Conservation (phyloP, 2,329 filamentous ascomycete species). For the Ilyonectria robusta region DNA sequence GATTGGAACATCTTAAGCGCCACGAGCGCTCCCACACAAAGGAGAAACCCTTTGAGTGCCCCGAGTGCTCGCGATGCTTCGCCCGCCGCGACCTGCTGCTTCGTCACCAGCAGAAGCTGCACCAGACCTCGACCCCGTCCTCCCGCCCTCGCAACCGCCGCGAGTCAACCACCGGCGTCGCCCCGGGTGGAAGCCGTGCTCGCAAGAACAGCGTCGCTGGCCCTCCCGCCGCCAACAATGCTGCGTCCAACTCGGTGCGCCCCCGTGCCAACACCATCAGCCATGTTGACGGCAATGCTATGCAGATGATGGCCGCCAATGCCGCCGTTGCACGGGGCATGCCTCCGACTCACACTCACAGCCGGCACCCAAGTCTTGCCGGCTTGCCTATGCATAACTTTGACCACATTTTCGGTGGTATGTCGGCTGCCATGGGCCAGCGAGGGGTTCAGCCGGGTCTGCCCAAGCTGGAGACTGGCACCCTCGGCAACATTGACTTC, state of each 20-base stretch:
- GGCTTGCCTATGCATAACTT: constrained; percentile 73
- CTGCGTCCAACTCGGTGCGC: constrained; percentile 75
- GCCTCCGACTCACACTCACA: constrained; percentile 73
- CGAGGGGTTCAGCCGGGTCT: constrained; percentile 78
- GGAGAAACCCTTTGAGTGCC: constrained; percentile 98
- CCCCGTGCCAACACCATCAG: constrained; percentile 97
- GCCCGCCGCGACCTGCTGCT: constrained; percentile 92
- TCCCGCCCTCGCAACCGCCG: constrained; percentile 89
- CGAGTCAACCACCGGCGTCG: constrained; percentile 86
- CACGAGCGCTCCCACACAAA: constrained; percentile 99
- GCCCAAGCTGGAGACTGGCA: constrained; percentile 86
- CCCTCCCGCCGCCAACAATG: constrained; percentile 60
- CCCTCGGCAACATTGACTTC: constrained; percentile 75
- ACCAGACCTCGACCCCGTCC: constrained; percentile 91
- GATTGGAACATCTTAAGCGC: constrained; percentile 95
- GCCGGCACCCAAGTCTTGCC: constrained; percentile 81
- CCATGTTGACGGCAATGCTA: constrained; percentile 84
- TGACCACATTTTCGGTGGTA: constrained; percentile 78
- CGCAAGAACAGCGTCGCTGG: constrained; percentile 93
- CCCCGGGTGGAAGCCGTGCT: constrained; percentile 78
- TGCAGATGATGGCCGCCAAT: constrained; percentile 79
- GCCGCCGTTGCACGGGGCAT: constrained; percentile 64
- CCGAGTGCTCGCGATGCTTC: constrained; percentile 94
- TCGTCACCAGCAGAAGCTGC: constrained; percentile 97
- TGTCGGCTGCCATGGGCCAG: constrained; percentile 78